These are phyloP conservation scores for Periglandula ipomoeae DNA, from an alignment of 2,329 filamentous ascomycete species.

Conservation along the genomic window DNA sequence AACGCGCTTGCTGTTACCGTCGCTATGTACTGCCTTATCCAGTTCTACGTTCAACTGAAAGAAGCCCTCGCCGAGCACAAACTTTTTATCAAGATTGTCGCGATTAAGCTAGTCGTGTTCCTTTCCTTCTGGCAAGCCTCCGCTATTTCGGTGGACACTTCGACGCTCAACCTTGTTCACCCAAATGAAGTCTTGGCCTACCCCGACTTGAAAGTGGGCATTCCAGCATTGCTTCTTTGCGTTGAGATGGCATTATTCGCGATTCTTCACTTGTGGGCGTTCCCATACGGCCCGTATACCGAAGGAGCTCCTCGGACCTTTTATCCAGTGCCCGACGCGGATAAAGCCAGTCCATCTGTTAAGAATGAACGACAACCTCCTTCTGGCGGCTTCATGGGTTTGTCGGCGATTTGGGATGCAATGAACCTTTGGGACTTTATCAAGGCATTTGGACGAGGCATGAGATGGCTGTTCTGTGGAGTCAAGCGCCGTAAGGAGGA, in stretches of 20 bases:
- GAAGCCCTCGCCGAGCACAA: slow-evolving; percentile 57
- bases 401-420: slow-evolving; percentile 59
- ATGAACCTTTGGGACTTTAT: slow-evolving; percentile 77
- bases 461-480: slow-evolving; percentile 74
- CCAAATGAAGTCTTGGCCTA: slow-evolving; percentile 54
- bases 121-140: slow-evolving; percentile 77
- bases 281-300: slow-evolving; percentile 64
- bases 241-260: slow-evolving; percentile 80
- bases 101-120: slow-evolving; percentile 88
- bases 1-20: slow-evolving; percentile 65
- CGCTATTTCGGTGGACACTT: slow-evolving; percentile 42
- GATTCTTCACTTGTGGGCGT: slow-evolving; percentile 72
- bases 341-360: slow-evolving; percentile 29
- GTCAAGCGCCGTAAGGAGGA: slow-evolving; percentile 50
- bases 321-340: slow-evolving; percentile 35
- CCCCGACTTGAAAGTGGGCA: slow-evolving; percentile 71
- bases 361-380: slow-evolving; percentile 41
- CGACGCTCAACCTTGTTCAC: slow-evolving; percentile 52
- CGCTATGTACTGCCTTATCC: slow-evolving; percentile 82
- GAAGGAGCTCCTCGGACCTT: slow-evolving; percentile 33
- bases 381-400: slow-evolving; percentile 54
- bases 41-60: slow-evolving; percentile 75
- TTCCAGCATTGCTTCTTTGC: slow-evolving; percentile 69
- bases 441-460: slow-evolving; percentile 68
- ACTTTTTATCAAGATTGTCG: slow-evolving; percentile 71